Evolutionary conservation across 179 eudicot species (phyloP), one percentile per base, ranked within the genome.

Genomic region (Pouteria campechiana): DNA sequence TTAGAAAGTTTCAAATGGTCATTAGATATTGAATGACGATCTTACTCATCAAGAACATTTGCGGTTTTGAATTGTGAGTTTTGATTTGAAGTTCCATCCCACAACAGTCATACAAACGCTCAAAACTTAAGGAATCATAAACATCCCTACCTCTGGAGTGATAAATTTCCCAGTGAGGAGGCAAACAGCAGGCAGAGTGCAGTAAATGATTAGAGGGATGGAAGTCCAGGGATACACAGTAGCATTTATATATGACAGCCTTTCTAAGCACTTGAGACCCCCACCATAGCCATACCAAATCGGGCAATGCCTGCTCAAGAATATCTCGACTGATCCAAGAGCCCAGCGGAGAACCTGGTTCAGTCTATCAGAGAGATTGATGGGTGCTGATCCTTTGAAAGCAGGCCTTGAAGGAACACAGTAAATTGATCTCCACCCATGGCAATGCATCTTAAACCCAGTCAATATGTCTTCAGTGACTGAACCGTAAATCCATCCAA

Each of bases 281-380:
- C 82, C 80, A 48, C 74, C 80, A 42, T 61, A 80, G 3, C 92
- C 97, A 40, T 88, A 88, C 97, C 97, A 88, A 27, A 86, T 63
- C 11, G 97, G 97, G 51, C 97, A 88, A 23, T 88, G 97, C 55
- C 74, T 75, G 51, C 97, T 88, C 64, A 88, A 58, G 60, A 88
- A 74, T 50, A 88, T 88, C 60, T 88, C 97, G 39, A 88, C 94
- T 0, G 97, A 88, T 15, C 97, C 97, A 48, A 88, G 71, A n/a
- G 97, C 97, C 97, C 97, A 88, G 32, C 97, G 69, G 32, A 88
- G 81, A 46, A 88, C 97, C 59, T 88, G 97, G 69, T 88, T 94
- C 60, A 88, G 69, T 69, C 97, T 75, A 49, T 88, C 97, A 25
- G 97, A 88, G 61, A 88, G 82, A 55, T 88, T 88, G 48, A 88